A percentile compares a stretch with the other conserved stretches of the same genome.
These are phyloP conservation scores for Debaryomycetaceae sp. DNA, from an alignment of 1,139 yeast genomes.

Conservation along the genomic window DNA sequence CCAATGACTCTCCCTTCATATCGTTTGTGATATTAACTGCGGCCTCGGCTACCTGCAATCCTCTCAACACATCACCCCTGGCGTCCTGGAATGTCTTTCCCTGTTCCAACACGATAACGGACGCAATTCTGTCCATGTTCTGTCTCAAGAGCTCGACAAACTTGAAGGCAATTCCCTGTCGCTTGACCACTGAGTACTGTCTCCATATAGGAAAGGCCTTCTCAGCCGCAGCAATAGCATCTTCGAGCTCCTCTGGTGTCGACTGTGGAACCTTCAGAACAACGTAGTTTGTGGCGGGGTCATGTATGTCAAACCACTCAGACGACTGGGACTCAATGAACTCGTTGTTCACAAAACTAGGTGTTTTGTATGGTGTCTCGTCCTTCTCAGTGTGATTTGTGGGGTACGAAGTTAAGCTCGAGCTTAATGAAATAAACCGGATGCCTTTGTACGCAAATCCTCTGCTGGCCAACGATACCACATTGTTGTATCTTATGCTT, in stretches of 20 bases:
- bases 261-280: conserved; percentile 72
- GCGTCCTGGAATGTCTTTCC: conserved; percentile 81
- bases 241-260: conserved; percentile 62
- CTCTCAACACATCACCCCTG: conserved; percentile 74
- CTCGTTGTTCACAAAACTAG: conserved; percentile 57
- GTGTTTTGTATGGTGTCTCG: conserved; percentile 49
- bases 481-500: neutral
- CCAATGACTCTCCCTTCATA: conserved; percentile 62
- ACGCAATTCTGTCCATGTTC: conserved; percentile 71
- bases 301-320: conserved; percentile 70
- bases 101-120: conserved; percentile 71
- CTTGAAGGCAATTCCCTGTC: conserved; percentile 76
- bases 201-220: conserved; percentile 61
- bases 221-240: conserved; percentile 65
- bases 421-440: conserved; percentile 14
- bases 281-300: conserved; percentile 71
- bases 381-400: conserved; percentile 40
- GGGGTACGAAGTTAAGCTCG: conserved; percentile 40
- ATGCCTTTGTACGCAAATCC: neutral
- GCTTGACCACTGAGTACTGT: conserved; percentile 56
- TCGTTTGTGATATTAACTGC: conserved; percentile 60
- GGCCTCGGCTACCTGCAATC: conserved; percentile 79
- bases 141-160: conserved; percentile 64
- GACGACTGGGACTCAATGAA: conserved; percentile 52
- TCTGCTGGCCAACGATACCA: neutral